Base-by-base conservation (phyloP, 139 green algal species). In the Chloropicon primus region DNA sequence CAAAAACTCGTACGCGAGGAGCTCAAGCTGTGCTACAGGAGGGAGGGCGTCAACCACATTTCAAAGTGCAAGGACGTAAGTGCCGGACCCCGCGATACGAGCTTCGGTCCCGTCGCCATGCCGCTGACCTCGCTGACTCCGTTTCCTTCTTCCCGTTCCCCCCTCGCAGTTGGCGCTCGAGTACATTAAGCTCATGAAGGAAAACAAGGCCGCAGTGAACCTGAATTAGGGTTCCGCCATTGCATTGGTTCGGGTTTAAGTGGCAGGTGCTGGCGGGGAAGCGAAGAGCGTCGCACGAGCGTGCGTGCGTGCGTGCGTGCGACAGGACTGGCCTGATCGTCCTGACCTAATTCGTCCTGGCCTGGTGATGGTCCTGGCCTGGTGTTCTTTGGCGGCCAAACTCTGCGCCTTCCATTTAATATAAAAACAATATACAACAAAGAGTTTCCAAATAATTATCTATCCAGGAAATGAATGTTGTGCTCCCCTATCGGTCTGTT, bases 41-140 rank as follows among this genome's bases (percentile, higher is more conserved):
- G 53, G 21, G 81, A 85, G 62, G 81, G 81, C 2, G 81, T 85
- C 28, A 85, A 85, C 74, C 80, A 83, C 41, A n/a, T 76, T 22
- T 73, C 81, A 26, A 81, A 81, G 24, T 85, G 81, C 81, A 81
- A 53, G 22, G 28, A 85, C 24, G 28, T 85, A 82, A 17, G 0
- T 62, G 10, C n/a, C n/a, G n/a, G n/a, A n/a, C n/a, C n/a, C n/a
- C n/a, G n/a, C n/a, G n/a, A n/a, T n/a, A n/a, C n/a, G n/a, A n/a
- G n/a, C n/a, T n/a, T n/a, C n/a, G n/a, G n/a, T n/a, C n/a, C n/a
- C n/a, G n/a, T n/a, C n/a, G n/a, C n/a, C n/a, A n/a, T n/a, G n/a
- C n/a, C 41, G 10, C 41, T 62, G 10, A 17, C 41, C 10, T 5
- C 41, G 41, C 41, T 62, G 41, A 62, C 41, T 17, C 41, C 41